Evolutionary conservation across 1,139 yeast genomes (phyloP).

Genomic region (Yamadazyma conglobata): DNA sequence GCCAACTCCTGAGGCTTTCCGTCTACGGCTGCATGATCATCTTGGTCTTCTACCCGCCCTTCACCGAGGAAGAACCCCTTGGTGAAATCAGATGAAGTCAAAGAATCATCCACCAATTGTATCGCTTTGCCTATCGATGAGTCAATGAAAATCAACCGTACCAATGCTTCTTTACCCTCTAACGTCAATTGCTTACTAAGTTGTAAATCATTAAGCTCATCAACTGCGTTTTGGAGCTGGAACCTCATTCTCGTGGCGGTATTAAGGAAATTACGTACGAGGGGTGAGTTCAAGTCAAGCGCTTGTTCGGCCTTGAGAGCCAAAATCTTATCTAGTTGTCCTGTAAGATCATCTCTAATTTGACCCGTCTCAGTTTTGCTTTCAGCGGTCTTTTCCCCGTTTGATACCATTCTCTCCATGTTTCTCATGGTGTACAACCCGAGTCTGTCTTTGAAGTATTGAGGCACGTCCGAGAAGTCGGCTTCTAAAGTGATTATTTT

Average conservation of each 20-base stretch:
- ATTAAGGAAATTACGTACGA: slow-evolving; percentile 39
- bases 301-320: slow-evolving; percentile 26
- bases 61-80: slow-evolving; percentile 9
- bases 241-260: slow-evolving; percentile 42
- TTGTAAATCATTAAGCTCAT: slow-evolving; percentile 55
- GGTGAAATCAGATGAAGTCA: slow-evolving; percentile 19
- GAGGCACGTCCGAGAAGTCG: slow-evolving; percentile 37
- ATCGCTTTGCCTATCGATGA: slow-evolving; percentile 67
- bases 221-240: slow-evolving; percentile 51
- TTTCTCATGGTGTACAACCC: slow-evolving; percentile 70
- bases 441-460: slow-evolving; percentile 50
- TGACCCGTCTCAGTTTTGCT: slow-evolving; percentile 9
- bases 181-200: slow-evolving; percentile 49
- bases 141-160: slow-evolving; percentile 65
- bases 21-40: slow-evolving; percentile 8
- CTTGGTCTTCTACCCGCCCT: slow-evolving; percentile 15
- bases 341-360: slow-evolving; percentile 23
- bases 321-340: slow-evolving; percentile 34
- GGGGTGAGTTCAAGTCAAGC: slow-evolving; percentile 26
- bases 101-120: slow-evolving; percentile 44
- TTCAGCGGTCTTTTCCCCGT: slow-evolving; percentile 9
- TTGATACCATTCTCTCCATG: slow-evolving; percentile 48
- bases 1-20: slow-evolving; percentile 2
- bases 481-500: slow-evolving; percentile 40
- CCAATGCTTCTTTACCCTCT: slow-evolving; percentile 71